Conservation (phyloP, 2,329 filamentous ascomycete species). For the Paraphaeosphaeria minitans region DNA sequence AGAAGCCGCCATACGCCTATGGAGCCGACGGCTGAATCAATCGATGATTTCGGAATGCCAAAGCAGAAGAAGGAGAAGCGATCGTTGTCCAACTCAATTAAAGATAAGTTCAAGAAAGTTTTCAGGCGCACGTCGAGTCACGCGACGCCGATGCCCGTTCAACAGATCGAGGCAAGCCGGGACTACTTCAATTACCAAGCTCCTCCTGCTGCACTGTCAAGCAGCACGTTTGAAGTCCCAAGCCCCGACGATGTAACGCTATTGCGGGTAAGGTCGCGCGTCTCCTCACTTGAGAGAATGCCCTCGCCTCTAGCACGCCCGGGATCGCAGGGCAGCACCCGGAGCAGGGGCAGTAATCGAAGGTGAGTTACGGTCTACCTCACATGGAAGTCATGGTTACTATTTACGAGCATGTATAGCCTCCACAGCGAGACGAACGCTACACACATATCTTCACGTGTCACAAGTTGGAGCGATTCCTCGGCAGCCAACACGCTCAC, state of each 20-base stretch:
- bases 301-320: slow-evolving; percentile 20
- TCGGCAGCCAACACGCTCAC: slow-evolving; percentile 61
- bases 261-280: slow-evolving; percentile 43
- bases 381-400: background rate
- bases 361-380: background rate
- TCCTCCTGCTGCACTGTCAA: slow-evolving; percentile 17
- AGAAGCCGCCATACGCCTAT: slow-evolving; percentile 16
- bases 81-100: slow-evolving; percentile 67
- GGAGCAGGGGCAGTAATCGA: slow-evolving; percentile 30
- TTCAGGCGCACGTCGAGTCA: slow-evolving; percentile 53
- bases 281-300: slow-evolving; percentile 27
- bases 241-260: slow-evolving; percentile 53
- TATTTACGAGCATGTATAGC: slow-evolving; percentile 14
- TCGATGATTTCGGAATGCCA: slow-evolving; percentile 29
- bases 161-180: slow-evolving; percentile 58
- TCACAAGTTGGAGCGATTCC: slow-evolving; percentile 75
- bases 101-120: slow-evolving; percentile 64
- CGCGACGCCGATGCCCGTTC: slow-evolving; percentile 51
- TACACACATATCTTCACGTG: slow-evolving; percentile 60
- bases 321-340: slow-evolving; percentile 29
- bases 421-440: slow-evolving; percentile 49
- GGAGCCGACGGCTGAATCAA: slow-evolving; percentile 20
- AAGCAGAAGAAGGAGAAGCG: slow-evolving; percentile 58
- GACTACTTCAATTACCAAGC: slow-evolving; percentile 40
- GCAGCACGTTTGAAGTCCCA: slow-evolving; percentile 42